phyloP scores from a whole-genome alignment of 306 rosid species.

The Luffa acutangula region DNA sequence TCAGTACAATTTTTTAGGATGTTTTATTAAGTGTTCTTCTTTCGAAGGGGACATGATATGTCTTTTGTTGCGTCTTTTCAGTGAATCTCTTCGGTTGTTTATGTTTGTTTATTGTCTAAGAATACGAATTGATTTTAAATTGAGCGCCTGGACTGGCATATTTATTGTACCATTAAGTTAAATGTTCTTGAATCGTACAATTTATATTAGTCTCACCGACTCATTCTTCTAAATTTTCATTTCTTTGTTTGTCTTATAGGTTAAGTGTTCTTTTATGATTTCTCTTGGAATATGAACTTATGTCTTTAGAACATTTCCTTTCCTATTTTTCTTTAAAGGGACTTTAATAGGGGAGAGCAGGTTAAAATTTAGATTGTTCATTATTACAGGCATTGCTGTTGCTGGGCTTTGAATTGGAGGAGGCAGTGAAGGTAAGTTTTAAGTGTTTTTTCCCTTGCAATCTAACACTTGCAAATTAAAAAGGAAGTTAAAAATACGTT shows the following conservation, averaged over 20 bases:
- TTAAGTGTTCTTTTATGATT: not conserved
- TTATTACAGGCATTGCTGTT: constrained; percentile 59
- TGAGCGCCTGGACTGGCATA: not conserved
- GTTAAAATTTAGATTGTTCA: not conserved
- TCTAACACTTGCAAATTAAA: not conserved
- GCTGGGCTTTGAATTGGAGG: constrained; percentile 71
- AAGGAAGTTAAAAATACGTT: not conserved
- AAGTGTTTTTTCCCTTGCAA: not conserved
- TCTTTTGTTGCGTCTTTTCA: not conserved
- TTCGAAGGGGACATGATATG: not conserved
- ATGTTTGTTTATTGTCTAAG: not conserved
- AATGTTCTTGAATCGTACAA: not conserved
- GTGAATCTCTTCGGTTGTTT: not conserved
- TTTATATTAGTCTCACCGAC: not conserved
- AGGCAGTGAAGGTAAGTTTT: constrained; percentile 48
- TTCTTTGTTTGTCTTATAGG: not conserved
- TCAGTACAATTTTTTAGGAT: constrained; percentile 12
- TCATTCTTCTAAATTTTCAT: not conserved
- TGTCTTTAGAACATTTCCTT: not conserved
- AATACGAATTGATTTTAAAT: not conserved
- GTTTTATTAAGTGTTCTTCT: not conserved
- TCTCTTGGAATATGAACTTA: not conserved
- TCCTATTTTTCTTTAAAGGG: not conserved
- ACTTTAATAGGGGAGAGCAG: not conserved
- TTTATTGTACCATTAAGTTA: not conserved